Base-by-base conservation (phyloP, 768 basidiomycete genomes). In the Mycena capillaripes region DNA sequence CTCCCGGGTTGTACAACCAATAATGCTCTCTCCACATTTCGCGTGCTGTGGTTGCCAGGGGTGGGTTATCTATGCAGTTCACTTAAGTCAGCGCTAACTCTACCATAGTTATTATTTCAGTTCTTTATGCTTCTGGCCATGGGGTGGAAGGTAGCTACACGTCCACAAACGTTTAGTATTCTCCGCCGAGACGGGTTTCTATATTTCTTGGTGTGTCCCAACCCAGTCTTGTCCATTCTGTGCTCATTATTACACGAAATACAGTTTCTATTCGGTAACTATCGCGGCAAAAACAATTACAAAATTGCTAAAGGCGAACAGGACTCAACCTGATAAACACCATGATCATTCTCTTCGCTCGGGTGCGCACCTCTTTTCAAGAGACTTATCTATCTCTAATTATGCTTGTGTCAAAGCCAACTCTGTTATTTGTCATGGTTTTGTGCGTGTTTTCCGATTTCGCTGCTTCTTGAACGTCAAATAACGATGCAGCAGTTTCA, bases 231-330 rank as follows among this genome's bases (percentile, higher is more conserved):
- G 5, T 23, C 9, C 19, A 23, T 17, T 10, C 25, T 17, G 10
- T 46, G 16, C 6, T 30, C 1, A 48, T 29, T 32, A 10, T 42
- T 21, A 38, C 25, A 11, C 23, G 23, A n/a, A 27, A 10, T 8
- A 19, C 52, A 70, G 69, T 57, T 46, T 44, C 32, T 70, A 34
- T 70, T 48, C 5, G 61, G 61, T 27, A 38, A 56, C 44, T 42
- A n/a, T 38, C 25, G 25, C 11, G 34, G 34, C 29, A 55, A 2
- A 10, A 53, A 25, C 6, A 2, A 40, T 55, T n/a, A n/a, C n/a
- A 27, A 11, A 2, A 19, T 34, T 12, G 23, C 52, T 38, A 42
- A 53, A 16, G 29, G 10, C 44, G 21, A 34, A 14, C 44, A 70
- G 69, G 2, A 4, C 16, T 64, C 44, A 58, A 34, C 32, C 46